A percentile compares a stretch with the other conserved stretches of the same genome.
These are phyloP conservation scores for Canavalia gladiata DNA, from an alignment of 306 rosid species.

Conservation along the genomic window DNA sequence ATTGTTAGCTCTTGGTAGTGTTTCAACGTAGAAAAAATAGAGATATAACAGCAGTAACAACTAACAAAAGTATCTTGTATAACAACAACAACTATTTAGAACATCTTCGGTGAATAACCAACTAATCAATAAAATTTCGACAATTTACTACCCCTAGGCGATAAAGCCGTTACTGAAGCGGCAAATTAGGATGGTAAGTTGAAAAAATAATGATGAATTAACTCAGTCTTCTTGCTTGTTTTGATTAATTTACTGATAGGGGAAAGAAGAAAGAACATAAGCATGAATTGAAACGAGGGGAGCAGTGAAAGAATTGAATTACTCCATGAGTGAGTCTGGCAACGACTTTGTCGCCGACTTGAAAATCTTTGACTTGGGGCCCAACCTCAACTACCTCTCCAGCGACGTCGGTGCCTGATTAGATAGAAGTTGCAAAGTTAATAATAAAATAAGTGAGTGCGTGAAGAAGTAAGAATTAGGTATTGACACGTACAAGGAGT, in stretches of 20 bases:
- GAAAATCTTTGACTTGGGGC: slow-evolving; percentile 60
- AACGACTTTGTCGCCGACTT: slow-evolving; percentile 75
- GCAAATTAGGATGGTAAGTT: background rate
- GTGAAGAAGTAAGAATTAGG: background rate
- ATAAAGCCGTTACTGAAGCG: background rate
- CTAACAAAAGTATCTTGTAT: too few relatives aligned
- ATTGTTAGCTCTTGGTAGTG: background rate
- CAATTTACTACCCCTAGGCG: background rate
- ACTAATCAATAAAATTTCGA: background rate
- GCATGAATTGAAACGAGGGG: background rate
- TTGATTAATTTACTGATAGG: too few relatives aligned
- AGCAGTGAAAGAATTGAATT: slow-evolving; percentile 32
- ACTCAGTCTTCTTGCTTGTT: background rate
- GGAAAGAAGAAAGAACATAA: background rate
- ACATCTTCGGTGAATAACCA: background rate
- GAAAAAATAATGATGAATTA: background rate
- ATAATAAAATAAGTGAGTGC: background rate
- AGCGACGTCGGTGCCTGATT: slow-evolving; percentile 66
- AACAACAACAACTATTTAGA: background rate
- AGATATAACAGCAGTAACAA: background rate
- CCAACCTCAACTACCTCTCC: slow-evolving; percentile 74
- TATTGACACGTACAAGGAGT: slow-evolving; percentile 60
- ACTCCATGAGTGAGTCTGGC: slow-evolving; percentile 57
- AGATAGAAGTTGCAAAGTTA: background rate
- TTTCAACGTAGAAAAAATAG: background rate